Conservation (phyloP, 805 yeast genomes). For the Hanseniaspora occidentalis region DNA sequence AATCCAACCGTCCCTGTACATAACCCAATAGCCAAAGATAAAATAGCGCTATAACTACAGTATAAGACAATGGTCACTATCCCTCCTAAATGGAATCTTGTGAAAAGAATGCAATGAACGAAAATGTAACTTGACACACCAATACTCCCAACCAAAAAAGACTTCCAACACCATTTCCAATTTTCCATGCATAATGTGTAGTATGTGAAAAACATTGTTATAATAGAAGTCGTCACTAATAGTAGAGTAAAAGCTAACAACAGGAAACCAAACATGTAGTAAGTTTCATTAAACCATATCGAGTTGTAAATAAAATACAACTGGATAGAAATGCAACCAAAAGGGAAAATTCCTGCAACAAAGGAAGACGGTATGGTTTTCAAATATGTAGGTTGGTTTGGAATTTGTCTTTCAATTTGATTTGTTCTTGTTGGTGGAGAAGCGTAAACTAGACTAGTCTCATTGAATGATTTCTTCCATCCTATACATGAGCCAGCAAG, state of each 20-base stretch:
- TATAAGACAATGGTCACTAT: constrained; percentile 67
- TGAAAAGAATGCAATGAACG: constrained; percentile 65
- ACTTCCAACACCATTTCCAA: constrained; percentile 97
- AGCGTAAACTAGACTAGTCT: constrained; percentile 23
- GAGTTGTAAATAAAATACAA: constrained; percentile 85
- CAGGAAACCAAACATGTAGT: constrained; percentile 95
- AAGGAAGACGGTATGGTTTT: constrained; percentile 53
- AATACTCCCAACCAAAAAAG: constrained; percentile 81
- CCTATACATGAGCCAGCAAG: constrained; percentile 73
- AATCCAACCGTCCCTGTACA: constrained; percentile 86
- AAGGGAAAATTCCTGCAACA: constrained; percentile 84
- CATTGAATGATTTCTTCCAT: constrained; percentile 41
- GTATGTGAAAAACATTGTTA: constrained; percentile 70
- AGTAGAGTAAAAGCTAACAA: constrained; percentile 78
- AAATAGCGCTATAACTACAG: constrained; percentile 67
- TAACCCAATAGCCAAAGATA: constrained; percentile 59
- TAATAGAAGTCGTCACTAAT: constrained; percentile 68
- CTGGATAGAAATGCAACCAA: constrained; percentile 90
- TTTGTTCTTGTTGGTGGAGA: constrained; percentile 69
- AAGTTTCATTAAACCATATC: constrained; percentile 86
- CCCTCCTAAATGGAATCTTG: constrained; percentile 60
- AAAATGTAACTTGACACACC: constrained; percentile 81
- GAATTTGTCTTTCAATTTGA: constrained; percentile 94
- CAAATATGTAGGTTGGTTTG: constrained; percentile 77
- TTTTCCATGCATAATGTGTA: constrained; percentile 81